These are phyloP conservation scores for Hyphopichia wangnamkhiaoensis DNA, from an alignment of 1,139 yeast genomes.

Conservation along the genomic window DNA sequence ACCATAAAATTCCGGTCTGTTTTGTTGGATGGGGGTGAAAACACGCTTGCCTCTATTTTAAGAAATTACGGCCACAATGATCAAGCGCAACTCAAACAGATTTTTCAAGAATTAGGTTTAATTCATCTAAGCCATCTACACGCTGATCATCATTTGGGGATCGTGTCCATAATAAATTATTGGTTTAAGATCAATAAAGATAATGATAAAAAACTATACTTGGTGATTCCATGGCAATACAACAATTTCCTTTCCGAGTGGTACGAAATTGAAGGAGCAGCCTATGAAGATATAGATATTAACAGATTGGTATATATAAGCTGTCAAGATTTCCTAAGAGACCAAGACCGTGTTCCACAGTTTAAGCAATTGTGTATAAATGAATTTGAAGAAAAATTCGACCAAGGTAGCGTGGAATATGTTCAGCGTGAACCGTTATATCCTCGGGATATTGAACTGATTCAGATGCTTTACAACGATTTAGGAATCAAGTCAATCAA, in stretches of 20 bases:
- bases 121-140: constrained; percentile 87
- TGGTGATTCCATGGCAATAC: constrained; percentile 79
- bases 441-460: constrained; percentile 16
- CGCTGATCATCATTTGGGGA: constrained; percentile 96
- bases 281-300: constrained; percentile 32
- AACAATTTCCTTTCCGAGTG: constrained; percentile 70
- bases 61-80: constrained; percentile 58
- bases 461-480: constrained; percentile 24
- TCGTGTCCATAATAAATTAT: constrained; percentile 63
- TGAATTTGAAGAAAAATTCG: constrained; percentile 33
- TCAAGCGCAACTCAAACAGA: constrained; percentile 30
- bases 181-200: constrained; percentile 54
- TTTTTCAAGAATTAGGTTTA: constrained; percentile 57
- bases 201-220: constrained; percentile 40
- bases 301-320: constrained; percentile 56
- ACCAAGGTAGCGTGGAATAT: constrained; percentile 15
- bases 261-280: constrained; percentile 52
- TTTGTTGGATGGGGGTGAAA: constrained; percentile 91
- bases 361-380: constrained; percentile 28
- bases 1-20: constrained; percentile 41
- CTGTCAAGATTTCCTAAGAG: constrained; percentile 60
- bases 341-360: constrained; percentile 23
- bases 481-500: constrained; percentile 35
- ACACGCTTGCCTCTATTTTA: constrained; percentile 71
- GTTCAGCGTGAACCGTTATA: constrained; percentile 17